Evolutionary conservation across 75 land plant species (phyloP), one percentile per base, ranked within the genome.

Genomic region (Gnetum montanum): DNA sequence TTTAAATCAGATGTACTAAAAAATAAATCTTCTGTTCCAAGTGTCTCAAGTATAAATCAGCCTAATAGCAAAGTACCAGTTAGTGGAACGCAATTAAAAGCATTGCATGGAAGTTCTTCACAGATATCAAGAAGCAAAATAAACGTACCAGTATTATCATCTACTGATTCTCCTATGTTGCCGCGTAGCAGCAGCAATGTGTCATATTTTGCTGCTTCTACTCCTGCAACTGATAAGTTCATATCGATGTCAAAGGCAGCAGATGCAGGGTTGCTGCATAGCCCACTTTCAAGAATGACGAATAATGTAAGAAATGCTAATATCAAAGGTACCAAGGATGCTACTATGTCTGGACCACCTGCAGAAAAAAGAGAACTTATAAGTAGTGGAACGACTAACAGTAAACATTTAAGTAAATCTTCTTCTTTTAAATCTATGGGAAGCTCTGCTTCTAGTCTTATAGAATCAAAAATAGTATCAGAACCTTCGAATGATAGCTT

Each of bases 1-100:
- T 72, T 72, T 31, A 83, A 80, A 63, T 64, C 61, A 51, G 79
- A 81, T 49, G 47, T 53, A 49, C 76, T 49, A 23, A 77, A 65
- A 57, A 33, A 52, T 33, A 77, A 70, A 59, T 56, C 30, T 33
- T 27, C 18, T 24, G 26, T 35, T 33, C 22, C 33, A 3, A 41
- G 31, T 15, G 11, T 49, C 10, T 61, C 44, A 24, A 23, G 54
- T 55, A 48, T 23, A 43, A 46, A 18, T 60, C 59, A 23, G 1
- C 8, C 27, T 31, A 36, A 44, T n/a, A 57, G 34, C 15, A 31
- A 38, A 44, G 19, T 27, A 43, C 19, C 56, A 29, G 10, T 22
- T 0, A 30, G 11, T 12, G 49, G 40, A 46, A 0, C 31, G 46
- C 61, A 31, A 13, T 55, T 64, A 31, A 43, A 52, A 29, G 61